Evolutionary conservation across 2,329 filamentous ascomycete genomes (phyloP).

Genomic region (Talaromyces islandicus): DNA sequence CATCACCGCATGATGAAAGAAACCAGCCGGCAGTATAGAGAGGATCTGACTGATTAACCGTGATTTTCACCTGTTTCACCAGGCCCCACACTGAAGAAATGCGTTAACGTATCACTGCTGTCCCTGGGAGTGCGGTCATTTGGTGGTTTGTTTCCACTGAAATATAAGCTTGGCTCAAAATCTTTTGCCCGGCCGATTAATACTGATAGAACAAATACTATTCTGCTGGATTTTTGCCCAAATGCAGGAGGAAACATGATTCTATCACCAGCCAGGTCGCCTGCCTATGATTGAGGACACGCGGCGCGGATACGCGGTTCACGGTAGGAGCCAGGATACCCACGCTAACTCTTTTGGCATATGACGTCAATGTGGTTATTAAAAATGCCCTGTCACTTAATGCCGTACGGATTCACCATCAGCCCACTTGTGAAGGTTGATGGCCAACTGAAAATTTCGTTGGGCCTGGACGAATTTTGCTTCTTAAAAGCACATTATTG

Average conservation of each 20-base stretch:
- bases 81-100: neutral
- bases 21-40: neutral
- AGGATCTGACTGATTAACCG: neutral
- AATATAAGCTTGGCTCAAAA: neutral
- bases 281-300: neutral
- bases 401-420: neutral
- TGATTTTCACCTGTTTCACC: neutral
- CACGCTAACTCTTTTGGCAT: neutral
- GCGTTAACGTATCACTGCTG: neutral
- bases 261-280: neutral
- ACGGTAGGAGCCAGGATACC: neutral
- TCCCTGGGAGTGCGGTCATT: neutral
- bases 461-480: neutral
- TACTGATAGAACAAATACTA: neutral
- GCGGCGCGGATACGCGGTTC: neutral
- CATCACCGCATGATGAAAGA: neutral
- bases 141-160: neutral
- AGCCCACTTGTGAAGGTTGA: neutral
- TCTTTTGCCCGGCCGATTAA: neutral
- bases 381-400: neutral
- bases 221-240: neutral
- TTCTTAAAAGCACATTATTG: neutral
- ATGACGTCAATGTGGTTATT: neutral
- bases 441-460: slow-evolving; percentile 18
- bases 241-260: neutral